Conservation (phyloP, 345 rosid genomes). For the Moringa oleifera region DNA sequence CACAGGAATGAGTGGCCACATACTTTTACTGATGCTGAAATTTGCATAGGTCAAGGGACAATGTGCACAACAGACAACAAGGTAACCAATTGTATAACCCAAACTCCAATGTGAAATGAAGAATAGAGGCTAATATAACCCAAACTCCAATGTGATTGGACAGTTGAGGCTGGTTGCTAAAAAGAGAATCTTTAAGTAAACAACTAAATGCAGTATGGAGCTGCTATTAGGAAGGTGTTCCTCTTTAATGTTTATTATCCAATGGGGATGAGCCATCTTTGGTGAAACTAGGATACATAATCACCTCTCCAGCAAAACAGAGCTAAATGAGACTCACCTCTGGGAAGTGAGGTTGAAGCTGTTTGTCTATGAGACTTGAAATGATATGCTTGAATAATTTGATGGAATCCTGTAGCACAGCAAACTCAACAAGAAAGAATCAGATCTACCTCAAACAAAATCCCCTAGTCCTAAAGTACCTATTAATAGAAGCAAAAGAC, state of each 20-base stretch:
- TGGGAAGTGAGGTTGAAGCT: conserved; percentile 25
- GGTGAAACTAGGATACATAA: neutral
- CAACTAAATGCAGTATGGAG: neutral
- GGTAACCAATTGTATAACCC: neutral
- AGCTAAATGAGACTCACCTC: conserved; percentile 38
- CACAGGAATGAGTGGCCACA: no score
- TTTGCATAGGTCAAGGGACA: no score
- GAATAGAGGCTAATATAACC: neutral
- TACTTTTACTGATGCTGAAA: no score
- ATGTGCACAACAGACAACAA: neutral
- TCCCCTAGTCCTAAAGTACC: neutral
- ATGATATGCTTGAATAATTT: conserved; percentile 40
- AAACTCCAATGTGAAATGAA: neutral
- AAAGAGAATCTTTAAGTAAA: neutral
- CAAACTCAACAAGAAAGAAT: conserved; percentile 5
- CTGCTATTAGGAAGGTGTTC: neutral
- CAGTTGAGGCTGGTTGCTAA: neutral
- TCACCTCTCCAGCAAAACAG: neutral
- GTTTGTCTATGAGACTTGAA: conserved; percentile 38
- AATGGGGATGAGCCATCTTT: neutral
- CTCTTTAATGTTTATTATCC: neutral
- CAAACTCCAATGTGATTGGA: neutral
- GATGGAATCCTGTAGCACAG: conserved; percentile 42
- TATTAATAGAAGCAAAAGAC: neutral
- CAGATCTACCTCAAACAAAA: neutral